Base-by-base conservation (phyloP, 2,329 filamentous ascomycete species). In the Stachybotrys echinatus region DNA sequence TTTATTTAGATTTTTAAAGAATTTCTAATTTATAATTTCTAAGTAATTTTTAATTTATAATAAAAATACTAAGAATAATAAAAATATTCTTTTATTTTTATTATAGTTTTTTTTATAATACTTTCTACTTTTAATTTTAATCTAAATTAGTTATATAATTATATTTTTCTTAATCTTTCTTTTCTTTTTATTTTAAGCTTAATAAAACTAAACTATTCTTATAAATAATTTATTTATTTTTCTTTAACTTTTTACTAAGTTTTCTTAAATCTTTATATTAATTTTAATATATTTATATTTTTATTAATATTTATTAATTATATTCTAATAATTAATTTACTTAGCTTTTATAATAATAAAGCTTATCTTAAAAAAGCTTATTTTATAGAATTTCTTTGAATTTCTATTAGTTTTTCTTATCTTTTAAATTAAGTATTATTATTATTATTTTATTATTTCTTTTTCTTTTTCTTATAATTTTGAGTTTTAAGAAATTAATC, bases 331-430 rank as follows among this genome's bases (percentile, higher is more conserved):
- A n/a, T n/a, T n/a, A n/a, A n/a, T n/a, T n/a, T n/a, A n/a, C n/a
- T n/a, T n/a, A n/a, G n/a, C n/a, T n/a, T n/a, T n/a, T 23, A 48
- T 19, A 27, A 51, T 6, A 12, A 46, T 51, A 45, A 45, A 46
- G 42, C 17, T 23, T 23, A 46, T 12, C 37, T 48, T 50, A 44
- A 21, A 21, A 21, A 21, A 21, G 21, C 21, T 8, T 44, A 45
- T 12, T 20, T 43, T 51, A 48, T 48, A 44, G 27, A 40, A 19
- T 42, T 45, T 48, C 44, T 23, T 39, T 45, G 8, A 6, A 8
- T 12, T n/a, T 40, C 12, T 46, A 31, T 23, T 17, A 48, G 17
- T 14, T 19, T 45, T 45, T 48, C 39, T n/a, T 40, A 14, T 21
- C 18, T 48, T 45, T 2, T n/a, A n/a, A n/a, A n/a, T n/a, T n/a